Base-by-base conservation (phyloP, 177 flowering plant genomes). In the Tripterygium wilfordii region DNA sequence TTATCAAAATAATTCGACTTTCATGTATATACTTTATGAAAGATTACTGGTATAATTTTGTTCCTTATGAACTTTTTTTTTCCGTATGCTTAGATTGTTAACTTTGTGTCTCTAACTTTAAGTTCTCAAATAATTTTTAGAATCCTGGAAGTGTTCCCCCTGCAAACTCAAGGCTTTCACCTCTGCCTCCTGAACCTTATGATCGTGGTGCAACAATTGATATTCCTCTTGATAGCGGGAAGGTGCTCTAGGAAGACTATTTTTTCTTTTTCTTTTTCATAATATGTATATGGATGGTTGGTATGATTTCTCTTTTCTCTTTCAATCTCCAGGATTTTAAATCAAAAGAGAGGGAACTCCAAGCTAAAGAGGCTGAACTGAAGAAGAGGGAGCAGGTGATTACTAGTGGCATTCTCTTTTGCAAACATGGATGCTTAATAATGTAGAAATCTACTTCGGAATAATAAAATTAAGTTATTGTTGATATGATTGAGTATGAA, bases 101-200 rank as follows among this genome's bases (percentile, higher is more conserved):
- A 18, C 6, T 21, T 35, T 6, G 33, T 30, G 33, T 7, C 12
- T 7, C 12, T 30, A 12, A 30, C 22, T 6, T 41, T 42, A 22
- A 13, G 10, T 33, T 37, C 42, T 28, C 26, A 28, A 35, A 14
- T 25, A 36, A 36, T 38, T 54, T 61, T 27, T 58, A 89, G 97
- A 69, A 72, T 67, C 77, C 76, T 59, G 83, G 85, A 35, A 86
- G 74, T 63, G 83, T 73, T 40, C 83, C 91, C 36, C 56, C 87
- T 38, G 88, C 88, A 28, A 40, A 70, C 55, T 76, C 94, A 36
- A 75, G 79, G 74, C 85, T 88, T 56, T 75, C 94, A 49, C 96
- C 96, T 9, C 90, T 89, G 64, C 88, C 97, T 28, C 95, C 80
- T 28, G 97, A 89, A 60, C 95, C 92, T 44, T 83, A 85, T 70